Base-by-base conservation (phyloP, 2,329 filamentous ascomycete genomes). In the Aspergillus neoniger region DNA sequence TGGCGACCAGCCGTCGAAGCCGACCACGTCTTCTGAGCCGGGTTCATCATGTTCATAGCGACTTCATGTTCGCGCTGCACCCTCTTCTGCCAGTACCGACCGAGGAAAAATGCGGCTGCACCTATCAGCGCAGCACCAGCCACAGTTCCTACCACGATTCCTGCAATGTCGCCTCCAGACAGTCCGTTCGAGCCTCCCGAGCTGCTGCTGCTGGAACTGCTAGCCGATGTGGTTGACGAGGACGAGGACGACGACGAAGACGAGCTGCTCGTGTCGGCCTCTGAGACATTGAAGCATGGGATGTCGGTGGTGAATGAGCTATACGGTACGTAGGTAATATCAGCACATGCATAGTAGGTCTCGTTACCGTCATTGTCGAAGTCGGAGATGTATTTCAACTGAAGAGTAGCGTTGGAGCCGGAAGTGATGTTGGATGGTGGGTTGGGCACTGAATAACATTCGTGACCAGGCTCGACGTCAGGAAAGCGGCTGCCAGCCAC, bases 241-340 rank as follows among this genome's bases (percentile, higher is more conserved):
- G 72, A 69, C 8, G 68, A 65, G 1, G 23, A 30, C 4, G 28
- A 30, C 28, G 64, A 62, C 4, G 58, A 32, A 15, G 61, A 21
- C 10, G 58, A 57, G 7, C 53, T 57, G 8, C 55, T 58, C 1
- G 72, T 58, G 15, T 70, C 67, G 63, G 77, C 76, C 71, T 66
- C 63, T 0, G 79, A 80, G 4, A 79, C 78, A 59, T 82, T 82
- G 73, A 82, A 81, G 69, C 80, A 81, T 0, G 79, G 79, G 9
- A 80, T 74, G 38, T 76, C 70, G 41, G 71, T 67, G 0, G 69
- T 77, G 63, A 82, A 81, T 21, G 76, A 68, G 58, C 69, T 70
- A 1, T 74, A 64, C 3, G 76, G 64, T 25, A 81, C 73, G 57
- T 80, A 80, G 5, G 72, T 78, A n/a, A 82, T 72, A 58, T 82